A percentile compares a stretch with the other conserved stretches of the same genome.
phyloP scores from a whole-genome alignment of 352 stramenopile species.

The Phytophthora crassamura region DNA sequence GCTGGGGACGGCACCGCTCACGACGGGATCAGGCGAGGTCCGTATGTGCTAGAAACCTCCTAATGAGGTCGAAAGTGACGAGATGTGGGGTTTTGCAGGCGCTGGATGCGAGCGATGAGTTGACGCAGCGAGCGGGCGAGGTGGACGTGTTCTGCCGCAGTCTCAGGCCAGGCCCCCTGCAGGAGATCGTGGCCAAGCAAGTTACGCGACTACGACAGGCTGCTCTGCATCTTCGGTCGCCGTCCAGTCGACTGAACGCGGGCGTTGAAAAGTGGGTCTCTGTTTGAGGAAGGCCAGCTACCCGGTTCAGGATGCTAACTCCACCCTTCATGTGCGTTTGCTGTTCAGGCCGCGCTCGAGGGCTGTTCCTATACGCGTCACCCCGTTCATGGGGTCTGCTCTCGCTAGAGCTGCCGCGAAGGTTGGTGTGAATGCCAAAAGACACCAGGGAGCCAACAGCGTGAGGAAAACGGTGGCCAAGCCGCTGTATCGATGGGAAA shows the following conservation, averaged over 20 bases:
- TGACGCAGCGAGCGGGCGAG: conserved; percentile 49
- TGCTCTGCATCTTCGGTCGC: conserved; percentile 38
- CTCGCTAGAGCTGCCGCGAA: conserved; percentile 29
- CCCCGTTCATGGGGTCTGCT: conserved; percentile 44
- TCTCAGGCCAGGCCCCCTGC: conserved; percentile 49
- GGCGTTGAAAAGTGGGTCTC: conserved; percentile 18
- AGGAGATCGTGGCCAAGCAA: conserved; percentile 61
- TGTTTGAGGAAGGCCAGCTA: neutral
- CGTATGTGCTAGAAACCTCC: neutral
- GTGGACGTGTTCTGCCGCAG: conserved; percentile 52
- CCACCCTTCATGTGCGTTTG: no score
- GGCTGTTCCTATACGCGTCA: conserved; percentile 29
- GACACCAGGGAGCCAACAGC: conserved; percentile 42
- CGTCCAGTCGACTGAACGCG: conserved; percentile 18
- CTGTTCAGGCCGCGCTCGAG: conserved; percentile 27
- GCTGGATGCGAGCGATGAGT: conserved; percentile 40
- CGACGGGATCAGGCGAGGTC: conserved; percentile 18
- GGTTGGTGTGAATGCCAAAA: conserved; percentile 35
- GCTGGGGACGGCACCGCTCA: conserved; percentile 8
- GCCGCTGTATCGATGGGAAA: conserved; percentile 69
- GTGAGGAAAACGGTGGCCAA: conserved; percentile 39
- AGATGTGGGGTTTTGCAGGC: conserved; percentile 26
- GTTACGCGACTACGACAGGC: conserved; percentile 40
- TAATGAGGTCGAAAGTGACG: neutral
- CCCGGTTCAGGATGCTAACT: no score